These are phyloP conservation scores for Malassezia obtusa DNA, from an alignment of 1,284 basidiomycete genomes.

Conservation along the genomic window DNA sequence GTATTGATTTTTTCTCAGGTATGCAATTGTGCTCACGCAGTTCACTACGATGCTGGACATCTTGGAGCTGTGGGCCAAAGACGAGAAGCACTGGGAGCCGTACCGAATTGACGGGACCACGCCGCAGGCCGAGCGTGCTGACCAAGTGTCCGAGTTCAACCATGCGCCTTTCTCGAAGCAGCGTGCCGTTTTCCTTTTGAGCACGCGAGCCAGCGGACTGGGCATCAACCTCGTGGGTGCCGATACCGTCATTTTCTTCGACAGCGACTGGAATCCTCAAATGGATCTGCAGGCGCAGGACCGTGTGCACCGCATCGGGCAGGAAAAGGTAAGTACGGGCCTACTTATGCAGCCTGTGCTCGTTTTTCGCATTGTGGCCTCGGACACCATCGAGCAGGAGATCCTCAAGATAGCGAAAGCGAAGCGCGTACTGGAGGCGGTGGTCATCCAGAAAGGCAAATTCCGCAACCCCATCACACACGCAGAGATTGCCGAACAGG, in stretches of 20 bases:
- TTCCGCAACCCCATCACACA: constrained; percentile 21
- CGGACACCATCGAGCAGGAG: constrained; percentile 74
- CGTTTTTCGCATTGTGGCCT: constrained; percentile 67
- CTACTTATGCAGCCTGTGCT: constrained; percentile 24
- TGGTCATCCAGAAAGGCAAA: constrained; percentile 81
- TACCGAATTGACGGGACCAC: constrained; percentile 86
- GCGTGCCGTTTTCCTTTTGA: constrained; percentile 69
- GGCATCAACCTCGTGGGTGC: constrained; percentile 79
- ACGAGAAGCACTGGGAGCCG: constrained; percentile 65
- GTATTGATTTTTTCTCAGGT: constrained; percentile 83
- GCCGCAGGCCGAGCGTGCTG: constrained; percentile 64
- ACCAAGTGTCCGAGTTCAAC: constrained; percentile 79
- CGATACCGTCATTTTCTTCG: constrained; percentile 61
- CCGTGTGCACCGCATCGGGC: constrained; percentile 87
- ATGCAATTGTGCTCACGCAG: constrained; percentile 7
- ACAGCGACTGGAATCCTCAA: constrained; percentile 85
- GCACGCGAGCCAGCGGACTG: constrained; percentile 81
- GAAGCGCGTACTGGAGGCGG: constrained; percentile 77
- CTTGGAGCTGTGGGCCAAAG: constrained; percentile 55
- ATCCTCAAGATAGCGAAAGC: constrained; percentile 80
- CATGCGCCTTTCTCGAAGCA: constrained; percentile 24
- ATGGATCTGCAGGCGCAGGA: constrained; percentile 95
- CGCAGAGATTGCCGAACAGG: constrained; percentile 56
- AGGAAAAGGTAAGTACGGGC: constrained; percentile 56
- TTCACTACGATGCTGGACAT: constrained; percentile 90